phyloP scores from a whole-genome alignment of 768 basidiomycete species.

The Kwoniella mangroviensis region DNA sequence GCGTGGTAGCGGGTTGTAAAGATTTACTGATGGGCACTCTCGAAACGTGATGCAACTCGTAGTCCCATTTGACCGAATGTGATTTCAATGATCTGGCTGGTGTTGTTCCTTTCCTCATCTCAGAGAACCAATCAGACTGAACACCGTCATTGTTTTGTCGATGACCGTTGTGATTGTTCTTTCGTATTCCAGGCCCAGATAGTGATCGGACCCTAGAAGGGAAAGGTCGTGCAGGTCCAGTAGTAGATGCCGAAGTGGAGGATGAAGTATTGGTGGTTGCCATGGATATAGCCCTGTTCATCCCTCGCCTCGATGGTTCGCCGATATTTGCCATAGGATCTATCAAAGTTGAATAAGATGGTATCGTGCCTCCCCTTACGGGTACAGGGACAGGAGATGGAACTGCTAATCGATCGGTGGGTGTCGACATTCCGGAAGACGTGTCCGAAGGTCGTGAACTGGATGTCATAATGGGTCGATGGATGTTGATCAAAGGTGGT shows the following conservation, averaged over 20 bases:
- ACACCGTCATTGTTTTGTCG: not conserved
- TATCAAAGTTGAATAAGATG: conserved; percentile 23
- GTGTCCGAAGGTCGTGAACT: not conserved
- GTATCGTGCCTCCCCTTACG: conserved; percentile 19
- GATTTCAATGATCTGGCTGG: conserved; percentile 17
- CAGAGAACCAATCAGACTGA: conserved; percentile 5
- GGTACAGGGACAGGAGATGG: conserved; percentile 11
- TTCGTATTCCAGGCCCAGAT: not conserved
- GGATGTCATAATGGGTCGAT: conserved; percentile 18
- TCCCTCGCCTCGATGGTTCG: not conserved
- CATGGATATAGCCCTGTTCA: conserved; percentile 18
- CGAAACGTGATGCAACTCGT: conserved; percentile 34
- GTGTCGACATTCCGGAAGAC: conserved; percentile 8
- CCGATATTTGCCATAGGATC: conserved; percentile 6
- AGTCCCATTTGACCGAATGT: conserved; percentile 45
- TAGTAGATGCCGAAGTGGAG: conserved; percentile 9
- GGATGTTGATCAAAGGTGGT: conserved; percentile 18
- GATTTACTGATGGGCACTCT: conserved; percentile 41
- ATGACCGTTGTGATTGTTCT: conserved; percentile 2
- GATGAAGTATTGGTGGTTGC: conserved; percentile 5
- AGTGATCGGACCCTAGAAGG: not conserved
- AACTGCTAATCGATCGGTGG: conserved; percentile 8
- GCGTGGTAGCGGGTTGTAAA: not conserved
- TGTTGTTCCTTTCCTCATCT: conserved; percentile 40
- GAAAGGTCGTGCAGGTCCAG: conserved; percentile 3